Percentiles rank a stretch among this genome's conserved stretches.
These are phyloP conservation scores for Ceratocystis albifundus DNA, from an alignment of 2,329 filamentous ascomycete species.

Conservation along the genomic window DNA sequence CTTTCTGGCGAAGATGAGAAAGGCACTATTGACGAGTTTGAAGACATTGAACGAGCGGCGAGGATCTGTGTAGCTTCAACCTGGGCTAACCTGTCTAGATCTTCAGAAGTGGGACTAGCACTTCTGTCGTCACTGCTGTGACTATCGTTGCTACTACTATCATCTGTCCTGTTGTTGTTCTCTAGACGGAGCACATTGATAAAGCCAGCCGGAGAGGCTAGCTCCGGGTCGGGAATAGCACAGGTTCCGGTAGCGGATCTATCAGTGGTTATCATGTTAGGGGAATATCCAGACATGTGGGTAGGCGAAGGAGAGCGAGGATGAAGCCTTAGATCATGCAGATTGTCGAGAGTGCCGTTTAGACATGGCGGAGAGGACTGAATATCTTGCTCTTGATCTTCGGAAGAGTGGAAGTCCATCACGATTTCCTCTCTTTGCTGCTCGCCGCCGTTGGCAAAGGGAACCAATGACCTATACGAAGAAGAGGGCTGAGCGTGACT, in stretches of 20 bases:
- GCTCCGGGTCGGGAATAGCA: not conserved
- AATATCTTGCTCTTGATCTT: not conserved
- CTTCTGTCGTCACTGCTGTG: not conserved
- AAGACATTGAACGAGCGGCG: not conserved
- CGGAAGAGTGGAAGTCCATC: not conserved
- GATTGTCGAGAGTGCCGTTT: not conserved
- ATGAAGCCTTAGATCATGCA: not conserved
- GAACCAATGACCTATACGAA: not conserved
- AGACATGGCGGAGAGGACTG: not conserved
- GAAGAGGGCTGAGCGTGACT: not conserved
- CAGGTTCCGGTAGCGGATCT: not conserved
- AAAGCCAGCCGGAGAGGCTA: not conserved
- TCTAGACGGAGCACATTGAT: not conserved
- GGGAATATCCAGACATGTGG: not conserved
- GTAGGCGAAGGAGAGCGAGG: not conserved
- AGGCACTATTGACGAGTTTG: not conserved
- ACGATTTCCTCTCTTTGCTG: not conserved
- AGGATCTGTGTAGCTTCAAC: not conserved
- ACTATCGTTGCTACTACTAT: not conserved
- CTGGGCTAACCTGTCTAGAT: not conserved
- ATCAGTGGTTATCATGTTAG: not conserved
- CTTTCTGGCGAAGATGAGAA: not conserved
- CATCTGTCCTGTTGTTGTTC: not conserved
- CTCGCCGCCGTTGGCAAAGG: not conserved
- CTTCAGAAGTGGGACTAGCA: not conserved